Evolutionary conservation across 306 rosid species (phyloP), one percentile per base, ranked within the genome.

Genomic region (Cucurbita argyrosperma): DNA sequence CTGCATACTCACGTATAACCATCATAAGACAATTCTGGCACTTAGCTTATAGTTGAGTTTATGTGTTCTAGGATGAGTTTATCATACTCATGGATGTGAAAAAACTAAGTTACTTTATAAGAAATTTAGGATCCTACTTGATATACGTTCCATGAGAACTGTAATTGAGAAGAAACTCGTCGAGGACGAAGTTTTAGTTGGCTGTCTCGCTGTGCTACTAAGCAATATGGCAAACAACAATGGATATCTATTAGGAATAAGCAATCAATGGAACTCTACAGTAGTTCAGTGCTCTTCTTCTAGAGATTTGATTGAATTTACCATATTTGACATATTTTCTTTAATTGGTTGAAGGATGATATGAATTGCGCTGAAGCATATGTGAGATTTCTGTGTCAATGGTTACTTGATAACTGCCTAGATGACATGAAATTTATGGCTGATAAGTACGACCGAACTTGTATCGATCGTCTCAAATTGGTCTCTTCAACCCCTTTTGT

Each of bases 321-420:
- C 45, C 23, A 45, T 26, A 3, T 2, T 11, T 60, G 37, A 54
- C 42, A 30, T 15, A 4, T 56, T 43, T 54, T 67, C 66, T 69
- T 75, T 65, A 49, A 78, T 56, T 37, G 78, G 54, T 38, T 38
- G 56, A 46, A 95, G 99, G 97, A 95, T 77, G 89, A 95, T 79
- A 95, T 95, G 99, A 88, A 89, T 64, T 95, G 99, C 38, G 99
- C 99, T 0, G 97, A 95, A 88, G 96, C 95, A 0, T 95, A 89
- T 62, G 97, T 95, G 72, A 95, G 81, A 76, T 91, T 87, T 63
- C 4, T 95, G 81, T 89, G 92, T 78, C 91, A 89, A 80, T 95
- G 96, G 92, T 88, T 95, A 67, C 96, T 95, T 73, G 99, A 91
- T 47, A 79, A 89, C 53, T 91, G 99, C 77, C 45, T 68, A 26